Conservation (phyloP, 1,284 basidiomycete species). For the Meira miltonrushii region DNA sequence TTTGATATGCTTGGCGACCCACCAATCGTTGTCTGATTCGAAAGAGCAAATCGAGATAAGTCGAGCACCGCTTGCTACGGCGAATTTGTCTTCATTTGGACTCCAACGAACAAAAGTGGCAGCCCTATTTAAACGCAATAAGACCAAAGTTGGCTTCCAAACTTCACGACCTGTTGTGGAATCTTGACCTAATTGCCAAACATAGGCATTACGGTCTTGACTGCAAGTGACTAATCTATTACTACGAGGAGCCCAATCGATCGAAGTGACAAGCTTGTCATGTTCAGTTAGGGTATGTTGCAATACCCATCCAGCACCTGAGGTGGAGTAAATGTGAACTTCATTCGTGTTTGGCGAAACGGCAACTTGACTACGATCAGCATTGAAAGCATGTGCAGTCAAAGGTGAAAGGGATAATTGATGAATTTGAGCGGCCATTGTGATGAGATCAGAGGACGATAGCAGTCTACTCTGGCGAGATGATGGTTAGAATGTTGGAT, state of each 20-base stretch:
- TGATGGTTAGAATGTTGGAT: too few relatives aligned
- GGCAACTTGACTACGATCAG: constrained; percentile 80
- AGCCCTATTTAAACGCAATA: constrained; percentile 89
- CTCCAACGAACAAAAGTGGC: constrained; percentile 95
- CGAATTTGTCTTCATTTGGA: constrained; percentile 97
- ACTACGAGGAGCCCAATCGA: constrained; percentile 95
- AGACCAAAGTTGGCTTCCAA: constrained; percentile 97
- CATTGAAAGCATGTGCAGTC: constrained; percentile 86
- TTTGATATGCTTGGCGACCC: constrained; percentile 96
- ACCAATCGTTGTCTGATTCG: constrained; percentile 77
- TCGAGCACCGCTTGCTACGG: constrained; percentile 89
- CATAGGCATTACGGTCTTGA: constrained; percentile 97
- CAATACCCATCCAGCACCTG: constrained; percentile 61
- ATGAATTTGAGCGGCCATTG: constrained; percentile 43
- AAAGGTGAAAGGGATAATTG: constrained; percentile 75
- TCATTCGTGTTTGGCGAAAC: constrained; percentile 87
- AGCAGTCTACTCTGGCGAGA: constrained; percentile 9
- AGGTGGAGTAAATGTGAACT: constrained; percentile 67
- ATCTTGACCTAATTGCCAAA: constrained; percentile 80
- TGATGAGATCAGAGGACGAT: constrained; percentile 2
- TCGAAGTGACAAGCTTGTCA: constrained; percentile 95
- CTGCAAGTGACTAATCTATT: constrained; percentile 98
- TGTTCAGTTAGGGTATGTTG: constrained; percentile 85
- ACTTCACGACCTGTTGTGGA: constrained; percentile 61
- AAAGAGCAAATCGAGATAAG: constrained; percentile 51